Evolutionary conservation across 2,329 filamentous ascomycete genomes (phyloP).

Genomic region (Penicillium sp.): DNA sequence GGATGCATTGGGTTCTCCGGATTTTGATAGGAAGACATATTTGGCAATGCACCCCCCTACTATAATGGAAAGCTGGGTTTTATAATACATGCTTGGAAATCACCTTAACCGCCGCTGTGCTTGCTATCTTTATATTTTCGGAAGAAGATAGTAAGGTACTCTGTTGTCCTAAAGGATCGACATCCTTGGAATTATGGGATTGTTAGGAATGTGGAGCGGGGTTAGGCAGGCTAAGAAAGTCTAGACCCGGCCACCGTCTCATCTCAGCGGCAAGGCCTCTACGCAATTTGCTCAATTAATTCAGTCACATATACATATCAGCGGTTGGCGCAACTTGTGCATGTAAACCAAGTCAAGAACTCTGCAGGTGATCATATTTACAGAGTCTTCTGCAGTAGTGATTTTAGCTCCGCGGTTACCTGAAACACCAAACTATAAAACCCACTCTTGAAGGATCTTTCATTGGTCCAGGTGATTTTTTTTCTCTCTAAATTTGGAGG

Average conservation of each 20-base stretch:
- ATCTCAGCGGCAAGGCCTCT: background rate
- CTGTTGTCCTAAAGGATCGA: background rate
- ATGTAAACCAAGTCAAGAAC: background rate
- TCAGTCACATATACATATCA: background rate
- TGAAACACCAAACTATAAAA: background rate
- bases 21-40: constrained; percentile 2
- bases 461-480: background rate
- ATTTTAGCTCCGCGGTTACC: background rate
- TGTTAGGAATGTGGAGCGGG: background rate
- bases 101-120: background rate
- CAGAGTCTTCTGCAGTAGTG: background rate
- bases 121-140: background rate
- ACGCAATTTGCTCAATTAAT: background rate
- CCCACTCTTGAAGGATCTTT: background rate
- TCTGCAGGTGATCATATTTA: background rate
- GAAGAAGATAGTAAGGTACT: background rate
- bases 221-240: background rate
- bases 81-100: background rate
- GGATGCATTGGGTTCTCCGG: background rate
- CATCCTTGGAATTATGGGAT: background rate
- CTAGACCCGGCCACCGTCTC: background rate
- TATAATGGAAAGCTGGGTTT: background rate
- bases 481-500: background rate
- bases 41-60: background rate
- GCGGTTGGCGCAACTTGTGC: background rate